These are phyloP conservation scores for Mortierella claussenii DNA, from an alignment of 192 early-diverging fungal species.

Conservation along the genomic window DNA sequence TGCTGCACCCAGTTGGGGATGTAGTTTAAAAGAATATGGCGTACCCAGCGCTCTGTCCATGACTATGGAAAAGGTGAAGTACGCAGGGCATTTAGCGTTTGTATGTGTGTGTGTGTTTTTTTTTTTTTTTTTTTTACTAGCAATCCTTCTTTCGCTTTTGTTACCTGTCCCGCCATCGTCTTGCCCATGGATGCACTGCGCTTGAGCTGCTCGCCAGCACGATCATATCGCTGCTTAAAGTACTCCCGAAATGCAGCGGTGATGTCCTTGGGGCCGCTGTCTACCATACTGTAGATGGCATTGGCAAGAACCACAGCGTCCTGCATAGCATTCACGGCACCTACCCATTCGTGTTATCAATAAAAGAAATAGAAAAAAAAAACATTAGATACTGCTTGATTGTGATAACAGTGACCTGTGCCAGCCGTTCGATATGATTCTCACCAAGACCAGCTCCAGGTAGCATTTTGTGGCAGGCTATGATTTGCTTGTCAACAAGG, in stretches of 20 bases:
- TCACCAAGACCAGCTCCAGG: constrained; percentile 3
- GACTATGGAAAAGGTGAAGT: not conserved
- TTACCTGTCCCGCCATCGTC: not conserved
- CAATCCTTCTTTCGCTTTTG: not conserved
- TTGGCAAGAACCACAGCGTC: constrained; percentile 13
- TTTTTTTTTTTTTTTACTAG: not conserved
- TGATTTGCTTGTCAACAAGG: not conserved
- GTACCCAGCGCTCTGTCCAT: not conserved
- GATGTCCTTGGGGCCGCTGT: not conserved
- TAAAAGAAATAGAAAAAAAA: not conserved
- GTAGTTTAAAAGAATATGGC: not conserved
- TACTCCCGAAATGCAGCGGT: not conserved
- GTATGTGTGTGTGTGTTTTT: not conserved
- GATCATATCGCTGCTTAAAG: not conserved
- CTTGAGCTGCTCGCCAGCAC: not conserved
- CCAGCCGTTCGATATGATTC: not conserved
- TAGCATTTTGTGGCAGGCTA: constrained; percentile 9
- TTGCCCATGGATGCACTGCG: not conserved
- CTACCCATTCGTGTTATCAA: not conserved
- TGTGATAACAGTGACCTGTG: not conserved
- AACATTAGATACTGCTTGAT: not conserved
- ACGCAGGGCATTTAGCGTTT: too few species aligned
- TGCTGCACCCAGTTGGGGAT: not conserved
- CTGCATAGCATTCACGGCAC: constrained; percentile 9
- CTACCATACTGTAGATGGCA: not conserved